Conservation (phyloP, 2,329 filamentous ascomycete species). For the Pseudofabraea citricarpa region DNA sequence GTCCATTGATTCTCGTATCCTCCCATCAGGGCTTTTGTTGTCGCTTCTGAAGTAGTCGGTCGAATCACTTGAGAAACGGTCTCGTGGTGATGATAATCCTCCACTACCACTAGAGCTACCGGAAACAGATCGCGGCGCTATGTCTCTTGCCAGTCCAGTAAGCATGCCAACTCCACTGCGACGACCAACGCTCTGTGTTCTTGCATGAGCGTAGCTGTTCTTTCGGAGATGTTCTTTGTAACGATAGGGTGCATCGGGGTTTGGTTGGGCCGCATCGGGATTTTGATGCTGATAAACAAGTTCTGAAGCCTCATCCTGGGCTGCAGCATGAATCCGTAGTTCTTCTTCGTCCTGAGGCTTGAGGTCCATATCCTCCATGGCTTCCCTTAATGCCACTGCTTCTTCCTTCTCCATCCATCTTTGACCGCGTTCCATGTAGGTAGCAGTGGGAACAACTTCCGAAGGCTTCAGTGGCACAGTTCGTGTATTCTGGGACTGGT, state of each 20-base stretch:
- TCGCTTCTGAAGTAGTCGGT: conserved; percentile 11
- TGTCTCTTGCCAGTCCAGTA: conserved; percentile 25
- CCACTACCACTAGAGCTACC: conserved; percentile 30
- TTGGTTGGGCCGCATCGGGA: conserved; percentile 43
- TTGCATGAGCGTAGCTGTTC: conserved; percentile 66
- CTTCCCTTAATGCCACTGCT: conserved; percentile 62
- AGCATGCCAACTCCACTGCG: conserved; percentile 41
- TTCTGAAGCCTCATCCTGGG: conserved; percentile 72
- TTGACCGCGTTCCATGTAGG: conserved; percentile 69
- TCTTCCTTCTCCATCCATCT: conserved; percentile 81
- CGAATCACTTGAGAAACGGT: conserved; percentile 27
- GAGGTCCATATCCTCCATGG: conserved; percentile 69
- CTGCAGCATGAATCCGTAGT: conserved; percentile 60
- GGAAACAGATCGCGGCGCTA: conserved; percentile 25
- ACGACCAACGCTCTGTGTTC: conserved; percentile 52
- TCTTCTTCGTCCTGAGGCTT: conserved; percentile 50
- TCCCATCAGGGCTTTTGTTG: conserved; percentile 13
- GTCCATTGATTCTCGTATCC: conserved; percentile 18
- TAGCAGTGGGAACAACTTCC: conserved; percentile 58
- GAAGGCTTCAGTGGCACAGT: conserved; percentile 47
- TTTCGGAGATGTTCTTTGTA: conserved; percentile 67
- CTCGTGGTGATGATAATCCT: conserved; percentile 25
- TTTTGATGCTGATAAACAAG: conserved; percentile 74
- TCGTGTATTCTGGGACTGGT: background rate
- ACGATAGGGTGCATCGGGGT: conserved; percentile 58